These are phyloP conservation scores for Luvunga scandens DNA, from an alignment of 345 rosid genomes.

Conservation along the genomic window DNA sequence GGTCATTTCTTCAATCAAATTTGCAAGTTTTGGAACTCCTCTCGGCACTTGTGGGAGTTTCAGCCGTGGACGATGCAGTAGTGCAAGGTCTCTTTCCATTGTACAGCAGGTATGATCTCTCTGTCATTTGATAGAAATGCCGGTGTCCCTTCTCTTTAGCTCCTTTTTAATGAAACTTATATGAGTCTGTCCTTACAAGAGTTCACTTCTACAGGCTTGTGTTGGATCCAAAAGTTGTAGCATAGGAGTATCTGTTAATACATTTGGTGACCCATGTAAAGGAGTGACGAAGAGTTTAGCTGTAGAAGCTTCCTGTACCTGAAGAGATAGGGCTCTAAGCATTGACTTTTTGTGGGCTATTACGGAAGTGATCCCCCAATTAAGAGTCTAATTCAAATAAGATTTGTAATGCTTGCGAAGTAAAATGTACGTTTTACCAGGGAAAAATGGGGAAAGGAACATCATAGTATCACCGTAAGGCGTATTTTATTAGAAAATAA, in stretches of 20 bases:
- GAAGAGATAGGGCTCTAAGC: slow-evolving; percentile 20
- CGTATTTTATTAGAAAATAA: not conserved
- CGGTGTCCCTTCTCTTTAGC: not conserved
- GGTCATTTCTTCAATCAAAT: slow-evolving; percentile 69
- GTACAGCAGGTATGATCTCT: slow-evolving; percentile 53
- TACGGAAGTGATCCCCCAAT: slow-evolving; percentile 2
- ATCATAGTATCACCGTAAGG: not conserved
- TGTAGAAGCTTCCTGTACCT: slow-evolving; percentile 79
- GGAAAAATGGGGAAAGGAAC: not conserved
- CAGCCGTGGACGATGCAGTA: slow-evolving; percentile 60
- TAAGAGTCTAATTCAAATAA: slow-evolving; percentile 10
- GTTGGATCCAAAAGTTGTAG: slow-evolving; percentile 74
- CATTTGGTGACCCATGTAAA: slow-evolving; percentile 82
- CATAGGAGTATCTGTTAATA: slow-evolving; percentile 49
- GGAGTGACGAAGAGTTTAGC: slow-evolving; percentile 82
- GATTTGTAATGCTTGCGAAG: not conserved
- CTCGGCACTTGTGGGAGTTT: slow-evolving; percentile 73
- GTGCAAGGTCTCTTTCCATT: slow-evolving; percentile 50
- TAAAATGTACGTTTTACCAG: not conserved
- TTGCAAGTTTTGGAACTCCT: slow-evolving; percentile 90
- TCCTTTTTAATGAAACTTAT: not conserved
- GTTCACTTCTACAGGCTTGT: slow-evolving; percentile 61
- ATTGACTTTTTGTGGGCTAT: slow-evolving; percentile 13
- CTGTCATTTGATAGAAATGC: not conserved
- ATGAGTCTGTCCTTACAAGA: not conserved